Conservation (phyloP, 2,329 filamentous ascomycete species). For the Spiromastix sp. region DNA sequence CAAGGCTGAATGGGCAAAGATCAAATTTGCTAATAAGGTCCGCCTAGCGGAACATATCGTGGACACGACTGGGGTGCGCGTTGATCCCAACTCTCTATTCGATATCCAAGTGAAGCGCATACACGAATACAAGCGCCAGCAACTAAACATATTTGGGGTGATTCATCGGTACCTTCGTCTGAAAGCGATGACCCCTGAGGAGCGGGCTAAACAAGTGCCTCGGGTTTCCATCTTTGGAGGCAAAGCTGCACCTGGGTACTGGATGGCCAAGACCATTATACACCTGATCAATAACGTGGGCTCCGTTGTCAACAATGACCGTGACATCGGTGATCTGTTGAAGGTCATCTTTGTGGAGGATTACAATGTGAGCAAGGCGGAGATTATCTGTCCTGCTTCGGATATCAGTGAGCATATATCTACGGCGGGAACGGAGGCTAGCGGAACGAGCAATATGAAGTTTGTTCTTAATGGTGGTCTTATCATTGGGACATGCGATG, state of each 20-base stretch:
- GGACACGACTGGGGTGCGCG: conserved; percentile 62
- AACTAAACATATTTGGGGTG: conserved; percentile 97
- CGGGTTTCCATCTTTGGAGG: conserved; percentile 95
- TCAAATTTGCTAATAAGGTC: conserved; percentile 95
- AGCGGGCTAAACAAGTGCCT: conserved; percentile 75
- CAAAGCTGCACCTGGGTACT: conserved; percentile 96
- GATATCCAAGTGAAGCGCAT: conserved; percentile 99
- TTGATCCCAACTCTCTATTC: conserved; percentile 82
- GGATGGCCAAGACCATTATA: conserved; percentile 99
- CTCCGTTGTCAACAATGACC: conserved; percentile 80
- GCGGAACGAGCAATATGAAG: conserved; percentile 97
- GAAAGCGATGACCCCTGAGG: conserved; percentile 72
- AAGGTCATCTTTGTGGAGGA: conserved; percentile 97
- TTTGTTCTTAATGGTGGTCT: conserved; percentile 95
- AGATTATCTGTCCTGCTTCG: conserved; percentile 88
- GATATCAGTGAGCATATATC: conserved; percentile 98
- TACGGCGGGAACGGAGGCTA: conserved; percentile 83
- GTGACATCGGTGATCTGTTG: conserved; percentile 82
- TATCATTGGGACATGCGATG: conserved; percentile 96
- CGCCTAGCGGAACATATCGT: conserved; percentile 87
- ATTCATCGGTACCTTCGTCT: conserved; percentile 88
- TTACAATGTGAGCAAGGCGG: conserved; percentile 99
- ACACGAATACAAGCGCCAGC: conserved; percentile 98
- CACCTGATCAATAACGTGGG: conserved; percentile 92
- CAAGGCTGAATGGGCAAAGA: conserved; percentile 88